These are phyloP conservation scores for Sporothrix sp. DNA, from an alignment of 2,329 filamentous ascomycete genomes.

Conservation along the genomic window DNA sequence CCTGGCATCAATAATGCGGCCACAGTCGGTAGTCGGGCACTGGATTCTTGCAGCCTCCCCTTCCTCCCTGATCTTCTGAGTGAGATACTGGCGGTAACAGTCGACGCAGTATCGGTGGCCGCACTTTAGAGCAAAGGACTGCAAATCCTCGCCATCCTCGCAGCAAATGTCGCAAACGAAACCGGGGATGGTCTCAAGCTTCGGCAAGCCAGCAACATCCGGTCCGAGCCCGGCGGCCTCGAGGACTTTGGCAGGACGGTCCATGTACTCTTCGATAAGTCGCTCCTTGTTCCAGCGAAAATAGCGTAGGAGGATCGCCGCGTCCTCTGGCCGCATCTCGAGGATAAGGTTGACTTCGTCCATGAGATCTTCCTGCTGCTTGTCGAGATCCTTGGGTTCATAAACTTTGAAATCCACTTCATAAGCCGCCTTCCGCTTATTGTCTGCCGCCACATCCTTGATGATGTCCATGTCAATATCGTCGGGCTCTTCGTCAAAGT, in stretches of 20 bases:
- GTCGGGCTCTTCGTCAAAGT: slow-evolving; percentile 45
- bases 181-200: slow-evolving; percentile 59
- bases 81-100: slow-evolving; percentile 86
- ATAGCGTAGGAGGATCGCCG: slow-evolving; percentile 80
- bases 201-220: slow-evolving; percentile 50
- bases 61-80: slow-evolving; percentile 88
- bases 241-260: slow-evolving; percentile 66
- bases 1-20: slow-evolving; percentile 81
- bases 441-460: slow-evolving; percentile 54
- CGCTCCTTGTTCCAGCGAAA: slow-evolving; percentile 95
- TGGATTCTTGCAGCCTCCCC: slow-evolving; percentile 92
- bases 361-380: slow-evolving; percentile 76
- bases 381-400: slow-evolving; percentile 69
- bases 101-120: slow-evolving; percentile 86
- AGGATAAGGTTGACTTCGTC: slow-evolving; percentile 86
- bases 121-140: slow-evolving; percentile 91
- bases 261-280: slow-evolving; percentile 94
- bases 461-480: slow-evolving; percentile 44
- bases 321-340: slow-evolving; percentile 77
- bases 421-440: slow-evolving; percentile 64
- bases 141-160: slow-evolving; percentile 67
- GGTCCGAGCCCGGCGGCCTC: slow-evolving; percentile 75
- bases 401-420: slow-evolving; percentile 79
- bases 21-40: slow-evolving; percentile 81
- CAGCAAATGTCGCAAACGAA: slow-evolving; percentile 96